Conservation (phyloP, 768 basidiomycete species). For the Boletus sp. region DNA sequence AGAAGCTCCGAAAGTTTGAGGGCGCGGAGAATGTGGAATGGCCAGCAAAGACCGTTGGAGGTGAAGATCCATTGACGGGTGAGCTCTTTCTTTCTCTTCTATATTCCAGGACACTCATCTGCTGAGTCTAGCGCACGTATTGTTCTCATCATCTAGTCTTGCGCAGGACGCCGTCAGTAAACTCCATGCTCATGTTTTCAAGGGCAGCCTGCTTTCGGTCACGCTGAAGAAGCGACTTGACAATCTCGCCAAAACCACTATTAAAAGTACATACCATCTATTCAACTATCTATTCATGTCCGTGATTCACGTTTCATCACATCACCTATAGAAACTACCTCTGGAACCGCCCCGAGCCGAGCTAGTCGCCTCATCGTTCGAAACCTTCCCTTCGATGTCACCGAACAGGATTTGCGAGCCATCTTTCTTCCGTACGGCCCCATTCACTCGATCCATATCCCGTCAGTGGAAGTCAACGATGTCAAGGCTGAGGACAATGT, state of each 20-base stretch:
- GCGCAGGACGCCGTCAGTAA: constrained; percentile 74
- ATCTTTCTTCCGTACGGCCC: constrained; percentile 87
- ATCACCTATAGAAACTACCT: constrained; percentile 26
- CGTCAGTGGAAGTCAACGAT: constrained; percentile 39
- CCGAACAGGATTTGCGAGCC: constrained; percentile 80
- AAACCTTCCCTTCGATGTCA: constrained; percentile 83
- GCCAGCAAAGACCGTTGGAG: constrained; percentile 48
- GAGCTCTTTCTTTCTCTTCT: background rate
- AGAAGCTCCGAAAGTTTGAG: constrained; percentile 77
- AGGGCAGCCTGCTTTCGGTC: constrained; percentile 82
- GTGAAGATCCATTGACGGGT: constrained; percentile 57
- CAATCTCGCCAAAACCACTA: constrained; percentile 49
- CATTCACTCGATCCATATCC: constrained; percentile 82
- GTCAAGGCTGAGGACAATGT: constrained; percentile 30
- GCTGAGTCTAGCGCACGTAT: constrained; percentile 55
- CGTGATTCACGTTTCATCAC: background rate
- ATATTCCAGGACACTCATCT: background rate
- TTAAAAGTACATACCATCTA: constrained; percentile 21
- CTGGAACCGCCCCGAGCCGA: constrained; percentile 55
- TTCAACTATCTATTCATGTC: background rate
- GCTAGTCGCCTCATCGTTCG: constrained; percentile 85
- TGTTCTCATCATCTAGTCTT: constrained; percentile 65
- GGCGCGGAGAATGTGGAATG: constrained; percentile 78
- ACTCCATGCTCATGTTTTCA: constrained; percentile 92
- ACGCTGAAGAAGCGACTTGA: constrained; percentile 86